Conservation (phyloP, 2,329 filamentous ascomycete species). For the Thelonectria olida region DNA sequence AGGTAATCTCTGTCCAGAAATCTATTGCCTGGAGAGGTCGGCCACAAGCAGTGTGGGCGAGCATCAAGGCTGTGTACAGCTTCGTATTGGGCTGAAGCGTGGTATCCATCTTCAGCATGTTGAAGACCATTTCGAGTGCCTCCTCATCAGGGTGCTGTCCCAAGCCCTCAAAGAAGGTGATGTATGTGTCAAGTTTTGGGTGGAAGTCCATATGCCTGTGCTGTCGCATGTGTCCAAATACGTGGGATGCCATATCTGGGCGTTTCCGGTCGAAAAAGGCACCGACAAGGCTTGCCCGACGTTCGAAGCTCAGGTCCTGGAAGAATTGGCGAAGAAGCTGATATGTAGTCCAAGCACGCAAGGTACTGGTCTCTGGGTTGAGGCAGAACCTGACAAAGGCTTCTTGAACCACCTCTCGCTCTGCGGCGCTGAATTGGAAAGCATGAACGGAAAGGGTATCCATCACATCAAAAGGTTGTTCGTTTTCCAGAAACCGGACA, state of each 20-base stretch:
- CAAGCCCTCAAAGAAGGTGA: constrained; percentile 80
- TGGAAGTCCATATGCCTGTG: constrained; percentile 70
- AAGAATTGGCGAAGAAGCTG: constrained; percentile 72
- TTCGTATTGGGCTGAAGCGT: constrained; percentile 78
- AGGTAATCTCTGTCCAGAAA: constrained; percentile 87
- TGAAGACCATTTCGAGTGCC: constrained; percentile 80
- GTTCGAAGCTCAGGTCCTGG: constrained; percentile 69
- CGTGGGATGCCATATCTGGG: constrained; percentile 83
- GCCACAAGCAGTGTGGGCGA: constrained; percentile 79
- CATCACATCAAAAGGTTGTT: constrained; percentile 81
- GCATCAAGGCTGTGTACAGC: constrained; percentile 86
- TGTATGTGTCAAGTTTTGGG: constrained; percentile 79
- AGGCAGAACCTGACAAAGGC: constrained; percentile 75
- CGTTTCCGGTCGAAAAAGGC: constrained; percentile 81
- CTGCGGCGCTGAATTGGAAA: constrained; percentile 73
- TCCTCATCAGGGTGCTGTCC: constrained; percentile 63
- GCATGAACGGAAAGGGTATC: constrained; percentile 83
- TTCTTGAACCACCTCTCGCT: constrained; percentile 73
- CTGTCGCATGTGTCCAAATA: constrained; percentile 95
- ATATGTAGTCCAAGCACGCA: constrained; percentile 72
- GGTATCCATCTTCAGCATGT: constrained; percentile 94
- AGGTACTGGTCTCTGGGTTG: constrained; percentile 68
- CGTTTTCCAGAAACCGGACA: constrained; percentile 76
- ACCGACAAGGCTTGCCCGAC: constrained; percentile 79
- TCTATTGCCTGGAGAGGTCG: constrained; percentile 73